Conservation (phyloP, 164 flowering plant genomes). For the Macadamia tetraphylla region DNA sequence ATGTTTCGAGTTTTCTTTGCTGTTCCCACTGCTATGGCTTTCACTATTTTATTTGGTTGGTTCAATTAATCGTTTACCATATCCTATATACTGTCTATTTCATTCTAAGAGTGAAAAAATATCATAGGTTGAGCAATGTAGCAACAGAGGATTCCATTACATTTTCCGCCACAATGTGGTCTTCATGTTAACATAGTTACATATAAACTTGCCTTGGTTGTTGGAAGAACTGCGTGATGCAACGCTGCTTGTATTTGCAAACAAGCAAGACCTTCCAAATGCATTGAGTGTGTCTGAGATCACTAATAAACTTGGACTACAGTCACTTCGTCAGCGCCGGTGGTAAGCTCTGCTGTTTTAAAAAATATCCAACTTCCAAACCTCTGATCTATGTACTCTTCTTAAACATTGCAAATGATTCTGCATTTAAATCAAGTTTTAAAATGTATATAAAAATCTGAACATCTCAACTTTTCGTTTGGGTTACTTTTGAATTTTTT, state of each 20-base stretch:
- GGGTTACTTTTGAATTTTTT: background rate
- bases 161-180: background rate
- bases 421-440: background rate
- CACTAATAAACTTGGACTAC: conserved; percentile 50
- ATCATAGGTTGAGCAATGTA: no score
- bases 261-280: conserved; percentile 54
- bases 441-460: no score
- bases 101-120: no score
- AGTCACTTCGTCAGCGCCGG: conserved; percentile 35
- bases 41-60: no score
- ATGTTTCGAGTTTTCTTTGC: no score
- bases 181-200: background rate
- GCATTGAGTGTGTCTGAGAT: conserved; percentile 46
- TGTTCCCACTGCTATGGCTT: no score
- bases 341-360: conserved; percentile 24
- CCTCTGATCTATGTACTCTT: background rate
- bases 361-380: background rate
- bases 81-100: no score
- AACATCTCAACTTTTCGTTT: background rate
- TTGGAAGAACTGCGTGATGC: conserved; percentile 42
- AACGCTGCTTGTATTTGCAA: conserved; percentile 43
- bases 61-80: no score
- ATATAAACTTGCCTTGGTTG: conserved; percentile 3
- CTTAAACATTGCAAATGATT: no score
- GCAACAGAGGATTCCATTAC: no score